Evolutionary conservation across 176 grass and related monocot genomes (phyloP), one percentile per base, ranked within the genome.

Genomic region (Miscanthus lutarioriparius): DNA sequence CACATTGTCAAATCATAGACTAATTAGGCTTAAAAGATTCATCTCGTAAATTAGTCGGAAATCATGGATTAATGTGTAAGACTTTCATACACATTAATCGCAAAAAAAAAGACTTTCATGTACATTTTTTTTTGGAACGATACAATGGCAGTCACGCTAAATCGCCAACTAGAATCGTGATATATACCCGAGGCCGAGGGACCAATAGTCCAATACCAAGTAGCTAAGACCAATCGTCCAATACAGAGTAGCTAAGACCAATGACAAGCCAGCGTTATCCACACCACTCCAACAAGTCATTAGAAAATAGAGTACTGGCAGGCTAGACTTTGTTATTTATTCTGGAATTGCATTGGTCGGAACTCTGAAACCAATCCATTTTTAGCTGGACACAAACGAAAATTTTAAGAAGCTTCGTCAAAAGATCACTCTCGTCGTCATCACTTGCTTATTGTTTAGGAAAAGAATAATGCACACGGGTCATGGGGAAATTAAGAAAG

Each of bases 291-390:
- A 72, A 79, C 47, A 27, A 53, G 27, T 44, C 12, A 7, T 33
- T 53, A 65, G 40, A 78, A 73, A 78, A 73, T 0, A 11, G 20
- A 12, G 80, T 47, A 30, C 27, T 32, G 5, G 54, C 68, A 58
- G 81, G 81, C 33, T 72, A 70, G 79, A 82, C 78, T 82, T 75
- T 45, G 25, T 13, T 54, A 75, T 47, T 47, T 38, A 4, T 27
- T 35, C 48, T 77, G 28, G 6, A 61, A 88, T 67, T 44, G 6
- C 45, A 84, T 47, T 73, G 58, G 75, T 80, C 20, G 36, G 87
- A 84, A 88, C 28, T 30, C 33, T 2, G 2, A 3, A 35, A 74
- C 36, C 45, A 45, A 2, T 3, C 43, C 28, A 19, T 51, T 72
- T 30, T 8, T 25, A 70, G 40, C 51, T 30, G 26, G 58, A 61